Evolutionary conservation across 495 filamentous ascomycete species (phyloP), one percentile per base, ranked within the genome.

Genomic region (Penicillium soppii): DNA sequence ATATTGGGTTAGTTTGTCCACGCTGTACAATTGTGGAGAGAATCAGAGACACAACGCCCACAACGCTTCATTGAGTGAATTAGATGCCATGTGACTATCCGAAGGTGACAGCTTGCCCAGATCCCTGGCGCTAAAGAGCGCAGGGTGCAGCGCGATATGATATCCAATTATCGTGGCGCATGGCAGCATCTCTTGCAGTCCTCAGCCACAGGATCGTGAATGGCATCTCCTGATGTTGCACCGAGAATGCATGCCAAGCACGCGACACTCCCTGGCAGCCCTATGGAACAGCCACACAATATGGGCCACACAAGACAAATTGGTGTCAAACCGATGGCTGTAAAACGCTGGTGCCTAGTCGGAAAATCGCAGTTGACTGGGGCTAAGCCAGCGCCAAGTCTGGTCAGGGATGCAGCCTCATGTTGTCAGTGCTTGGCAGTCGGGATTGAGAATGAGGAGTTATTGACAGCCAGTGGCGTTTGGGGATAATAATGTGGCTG

Each of bases 301-400:
- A 13, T 7, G 26, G 26, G 39, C 20, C n/a, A 13, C 21, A 17
- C 16, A 19, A 23, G 20, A 15, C 36, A 36, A 41, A 40, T 40
- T 27, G 30, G 21, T 10, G 16, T 23, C 20, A 29, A 17, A 19
- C 19, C 13, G 19, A 23, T 21, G 4, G 8, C 7, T 13, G 25
- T 48, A 16, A 54, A 60, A 62, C 37, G 29, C 43, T 62, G 59
- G 35, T 62, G 59, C 59, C 59, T 62, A 59, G 45, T 19, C 27
- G 21, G 4, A 43, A 40, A 26, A 23, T 26, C 33, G 26, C 16
- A 21, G 17, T 29, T 16, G 25, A 33, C 23, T 15, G 37, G 33
- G 26, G 23, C 26, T 22, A 26, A 22, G 15, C 1, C 20, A 17
- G 13, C 13, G 47, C 38, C 38, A 50, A 50, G 47, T 13, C 36